Percentiles rank a stretch among this genome's conserved stretches.
phyloP scores from a whole-genome alignment of 2,329 filamentous ascomycete species.

The Monilinia fructigena region DNA sequence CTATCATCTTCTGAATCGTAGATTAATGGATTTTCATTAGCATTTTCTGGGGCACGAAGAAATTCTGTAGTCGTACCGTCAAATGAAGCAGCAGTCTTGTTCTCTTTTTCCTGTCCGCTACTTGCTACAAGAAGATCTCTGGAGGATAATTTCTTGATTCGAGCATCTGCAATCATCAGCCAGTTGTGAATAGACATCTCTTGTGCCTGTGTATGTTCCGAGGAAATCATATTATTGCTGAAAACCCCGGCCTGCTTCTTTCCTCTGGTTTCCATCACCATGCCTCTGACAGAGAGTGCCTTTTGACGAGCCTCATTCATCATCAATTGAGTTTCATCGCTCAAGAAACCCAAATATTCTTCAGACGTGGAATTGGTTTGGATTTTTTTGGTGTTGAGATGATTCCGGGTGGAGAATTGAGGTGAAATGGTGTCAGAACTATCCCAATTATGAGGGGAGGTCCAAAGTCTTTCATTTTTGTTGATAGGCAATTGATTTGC shows the following conservation, averaged over 20 bases:
- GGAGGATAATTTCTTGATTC: not conserved
- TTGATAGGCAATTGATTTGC: not conserved
- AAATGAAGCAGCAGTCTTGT: not conserved
- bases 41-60: not conserved
- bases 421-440: not conserved
- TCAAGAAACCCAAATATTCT: not conserved
- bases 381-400: not conserved
- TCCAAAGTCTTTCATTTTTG: not conserved
- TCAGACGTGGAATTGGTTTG: accelerated
- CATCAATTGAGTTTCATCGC: not conserved
- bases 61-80: not conserved
- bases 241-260: accelerated
- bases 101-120: not conserved
- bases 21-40: no score
- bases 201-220: not conserved
- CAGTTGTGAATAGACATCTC: not conserved
- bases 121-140: not conserved
- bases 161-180: not conserved
- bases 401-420: not conserved
- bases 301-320: not conserved
- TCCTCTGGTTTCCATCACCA: accelerated
- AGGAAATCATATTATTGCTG: not conserved
- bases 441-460: not conserved
- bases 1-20: no score
- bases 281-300: no score